Evolutionary conservation across 2,329 filamentous ascomycete genomes (phyloP), one percentile per base, ranked within the genome.

Genomic region (Cercospora berteroae): DNA sequence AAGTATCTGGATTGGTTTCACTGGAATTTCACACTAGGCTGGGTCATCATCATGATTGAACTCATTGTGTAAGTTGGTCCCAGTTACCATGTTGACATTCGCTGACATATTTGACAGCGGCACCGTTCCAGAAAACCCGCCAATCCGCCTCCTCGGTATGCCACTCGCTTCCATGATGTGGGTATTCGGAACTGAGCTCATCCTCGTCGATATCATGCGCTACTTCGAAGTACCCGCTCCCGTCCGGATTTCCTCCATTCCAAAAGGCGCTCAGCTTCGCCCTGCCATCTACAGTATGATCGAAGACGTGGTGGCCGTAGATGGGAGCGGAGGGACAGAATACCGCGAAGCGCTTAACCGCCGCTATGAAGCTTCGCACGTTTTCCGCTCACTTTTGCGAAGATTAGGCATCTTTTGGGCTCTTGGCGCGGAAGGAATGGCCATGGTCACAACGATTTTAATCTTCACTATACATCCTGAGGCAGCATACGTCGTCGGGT

Each of bases 11-110:
- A 87, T 67, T 86, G 81, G 79, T 86, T 87, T 74, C 85, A 87
- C 66, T 86, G 84, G 85, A 86, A 85, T 70, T 81, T 86, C 56
- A 82, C 82, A 3, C 72, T 85, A 2, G 84, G 81, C 12, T 86
- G 85, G 84, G 79, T 86, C 58, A 82, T 85, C 65, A 80, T 87
- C 72, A 86, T 86, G 83, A 79, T 86, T 59, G 84, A 86, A 70
- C 79, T 86, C 23, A 85, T 87, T 70, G 81, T 84, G 79, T 82
- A 77, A 61, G 79, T 77, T 4, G 10, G 60, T 20, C 16, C 13
- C 5, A 18, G 8, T 13, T 27, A 25, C 12, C 50, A 20, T 23
- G 52, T 29, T 33, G 13, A 18, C 25, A 18, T 7, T 16, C 18
- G 58, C 74, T 76, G 68, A 76, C 67, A n/a, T 5, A 4, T 36